Evolutionary conservation across 208 protist species (phyloP).

Genomic region (Leishmania mexicana): DNA sequence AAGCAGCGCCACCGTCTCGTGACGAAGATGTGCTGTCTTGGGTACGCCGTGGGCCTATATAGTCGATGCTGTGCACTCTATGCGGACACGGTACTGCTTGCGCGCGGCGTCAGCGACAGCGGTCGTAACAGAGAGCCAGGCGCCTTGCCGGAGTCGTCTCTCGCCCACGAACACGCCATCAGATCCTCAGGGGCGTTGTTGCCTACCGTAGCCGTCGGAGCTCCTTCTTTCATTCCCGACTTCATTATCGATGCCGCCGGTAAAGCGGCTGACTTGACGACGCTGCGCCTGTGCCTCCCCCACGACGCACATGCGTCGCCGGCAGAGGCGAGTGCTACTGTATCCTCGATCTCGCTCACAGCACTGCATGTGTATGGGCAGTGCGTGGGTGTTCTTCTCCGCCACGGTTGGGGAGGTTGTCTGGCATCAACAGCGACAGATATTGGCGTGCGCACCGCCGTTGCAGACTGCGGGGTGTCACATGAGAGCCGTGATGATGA

Average conservation of each 20-base stretch:
- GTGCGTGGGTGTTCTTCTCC: conserved; percentile 25
- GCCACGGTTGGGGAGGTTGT: conserved; percentile 17
- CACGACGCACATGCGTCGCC: background rate
- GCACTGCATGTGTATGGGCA: conserved; percentile 24
- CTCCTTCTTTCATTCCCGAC: conserved; percentile 13
- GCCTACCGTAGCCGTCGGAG: background rate
- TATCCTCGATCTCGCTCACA: conserved; percentile 8
- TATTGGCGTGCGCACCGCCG: background rate
- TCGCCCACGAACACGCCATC: background rate
- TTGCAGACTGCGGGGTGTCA: background rate
- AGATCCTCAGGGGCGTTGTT: background rate
- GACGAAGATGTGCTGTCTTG: conserved; percentile 26
- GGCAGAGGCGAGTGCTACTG: background rate
- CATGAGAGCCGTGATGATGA: background rate
- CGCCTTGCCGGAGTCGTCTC: background rate
- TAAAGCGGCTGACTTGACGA: conserved; percentile 21
- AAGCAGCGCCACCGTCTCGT: conserved; percentile 25
- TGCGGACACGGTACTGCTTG: conserved; percentile 18
- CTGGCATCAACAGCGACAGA: background rate
- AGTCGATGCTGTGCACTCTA: conserved; percentile 30
- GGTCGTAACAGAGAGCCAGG: background rate
- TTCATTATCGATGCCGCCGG: conserved; percentile 36
- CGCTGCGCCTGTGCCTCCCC: conserved; percentile 18
- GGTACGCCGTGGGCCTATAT: conserved; percentile 28
- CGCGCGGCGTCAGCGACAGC: background rate